Evolutionary conservation across 371 early-diverging fungal species (phyloP).

Genomic region (Lichtheimia hyalospora): DNA sequence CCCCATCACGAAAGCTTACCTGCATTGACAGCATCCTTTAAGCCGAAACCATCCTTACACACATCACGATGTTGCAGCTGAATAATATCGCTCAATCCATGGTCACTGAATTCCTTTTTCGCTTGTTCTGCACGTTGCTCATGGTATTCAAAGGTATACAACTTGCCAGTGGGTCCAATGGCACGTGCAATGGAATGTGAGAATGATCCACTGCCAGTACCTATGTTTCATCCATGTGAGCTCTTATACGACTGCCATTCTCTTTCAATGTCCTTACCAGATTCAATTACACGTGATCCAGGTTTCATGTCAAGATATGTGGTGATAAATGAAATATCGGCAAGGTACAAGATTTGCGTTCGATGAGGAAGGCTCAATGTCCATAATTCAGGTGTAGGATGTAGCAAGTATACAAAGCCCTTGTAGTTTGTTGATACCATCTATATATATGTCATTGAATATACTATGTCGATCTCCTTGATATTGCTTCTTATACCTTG

Average conservation of each 20-base stretch:
- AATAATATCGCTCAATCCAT: constrained; percentile 71
- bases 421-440: constrained; percentile 67
- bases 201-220: constrained; percentile 96
- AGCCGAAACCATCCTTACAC: constrained; percentile 86
- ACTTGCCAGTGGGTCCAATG: constrained; percentile 81
- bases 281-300: constrained; percentile 86
- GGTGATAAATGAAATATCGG: constrained; percentile 91
- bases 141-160: constrained; percentile 95
- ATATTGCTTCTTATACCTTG: constrained; percentile 45
- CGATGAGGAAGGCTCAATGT: constrained; percentile 90
- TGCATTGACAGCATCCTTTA: constrained; percentile 73
- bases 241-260: neutral
- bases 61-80: constrained; percentile 84
- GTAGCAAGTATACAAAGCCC: constrained; percentile 87
- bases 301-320: constrained; percentile 81
- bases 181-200: constrained; percentile 92
- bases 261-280: constrained; percentile 51
- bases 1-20: constrained; percentile 31
- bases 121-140: constrained; percentile 75
- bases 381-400: constrained; percentile 97
- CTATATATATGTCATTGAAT: constrained; percentile 22
- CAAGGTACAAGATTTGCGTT: constrained; percentile 93
- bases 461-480: neutral
- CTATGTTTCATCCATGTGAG: constrained; percentile 22
- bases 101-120: constrained; percentile 75